Evolutionary conservation across 768 basidiomycete genomes (phyloP).

Genomic region (Wakefieldia striispora): DNA sequence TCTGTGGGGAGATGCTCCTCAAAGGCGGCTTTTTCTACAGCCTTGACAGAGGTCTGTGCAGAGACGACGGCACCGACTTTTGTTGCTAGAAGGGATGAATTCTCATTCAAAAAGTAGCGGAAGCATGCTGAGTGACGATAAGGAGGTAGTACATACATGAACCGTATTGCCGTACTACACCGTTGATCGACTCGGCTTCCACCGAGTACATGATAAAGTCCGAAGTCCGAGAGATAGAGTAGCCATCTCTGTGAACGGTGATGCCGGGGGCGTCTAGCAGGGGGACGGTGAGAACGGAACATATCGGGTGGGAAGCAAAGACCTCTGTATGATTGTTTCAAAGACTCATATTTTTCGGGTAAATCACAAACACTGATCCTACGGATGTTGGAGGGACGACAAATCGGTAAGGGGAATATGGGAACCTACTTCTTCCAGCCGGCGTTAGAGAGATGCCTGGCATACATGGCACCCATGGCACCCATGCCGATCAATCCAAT

Average conservation of each 20-base stretch:
- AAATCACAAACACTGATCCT: slow-evolving; percentile 92
- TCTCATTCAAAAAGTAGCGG: no score
- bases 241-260: slow-evolving; percentile 72
- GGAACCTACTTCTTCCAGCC: slow-evolving; percentile 79
- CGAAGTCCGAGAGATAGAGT: slow-evolving; percentile 81
- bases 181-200: slow-evolving; percentile 83
- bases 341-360: slow-evolving; percentile 65
- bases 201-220: slow-evolving; percentile 96
- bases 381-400: background rate
- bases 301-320: background rate
- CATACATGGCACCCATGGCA: slow-evolving; percentile 96
- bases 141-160: slow-evolving; percentile 87
- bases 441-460: slow-evolving; percentile 65
- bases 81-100: no score
- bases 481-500: slow-evolving; percentile 98
- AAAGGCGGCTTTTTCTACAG: slow-evolving; percentile 87
- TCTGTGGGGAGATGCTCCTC: slow-evolving; percentile 85
- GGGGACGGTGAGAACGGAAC: slow-evolving; percentile 12
- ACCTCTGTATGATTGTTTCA: slow-evolving; percentile 66
- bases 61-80: slow-evolving; percentile 90
- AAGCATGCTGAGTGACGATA: background rate
- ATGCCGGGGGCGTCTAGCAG: slow-evolving; percentile 56
- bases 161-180: slow-evolving; percentile 82
- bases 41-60: slow-evolving; percentile 96
- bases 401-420: background rate